Conservation (phyloP, 2,329 filamentous ascomycete genomes). For the Diaporthe caulivora region DNA sequence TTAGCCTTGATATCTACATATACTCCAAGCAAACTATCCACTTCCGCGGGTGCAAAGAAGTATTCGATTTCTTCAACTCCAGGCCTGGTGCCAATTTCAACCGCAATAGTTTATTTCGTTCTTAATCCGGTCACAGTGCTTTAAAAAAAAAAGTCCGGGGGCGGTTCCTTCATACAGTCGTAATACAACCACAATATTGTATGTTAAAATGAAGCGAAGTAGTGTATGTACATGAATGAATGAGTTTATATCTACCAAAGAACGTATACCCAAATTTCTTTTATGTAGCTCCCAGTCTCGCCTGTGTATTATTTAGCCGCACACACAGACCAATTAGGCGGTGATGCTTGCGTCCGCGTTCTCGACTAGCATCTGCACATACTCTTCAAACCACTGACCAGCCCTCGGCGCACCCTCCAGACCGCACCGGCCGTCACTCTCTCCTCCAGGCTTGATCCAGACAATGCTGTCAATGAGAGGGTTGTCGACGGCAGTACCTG, state of each 20-base stretch:
- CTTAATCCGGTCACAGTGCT: no score
- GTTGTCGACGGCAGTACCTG: constrained; percentile 50
- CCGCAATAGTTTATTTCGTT: no score
- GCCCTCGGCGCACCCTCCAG: constrained; percentile 52
- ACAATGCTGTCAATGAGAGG: constrained; percentile 56
- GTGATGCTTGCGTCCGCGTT: constrained; percentile 48
- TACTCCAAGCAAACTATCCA: not conserved
- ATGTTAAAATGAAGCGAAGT: not conserved
- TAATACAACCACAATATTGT: no score
- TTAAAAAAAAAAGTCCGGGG: no score
- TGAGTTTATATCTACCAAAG: not conserved
- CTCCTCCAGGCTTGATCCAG: constrained; percentile 60
- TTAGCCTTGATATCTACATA: not conserved
- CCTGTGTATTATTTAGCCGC: not conserved
- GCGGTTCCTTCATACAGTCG: no score
- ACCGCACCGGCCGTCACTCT: constrained; percentile 57
- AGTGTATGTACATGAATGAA: not conserved
- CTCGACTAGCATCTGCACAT: constrained; percentile 54
- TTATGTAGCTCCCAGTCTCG: not conserved
- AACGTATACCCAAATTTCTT: not conserved
- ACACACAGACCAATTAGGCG: no score
- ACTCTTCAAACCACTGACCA: constrained; percentile 57
- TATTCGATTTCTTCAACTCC: not conserved
- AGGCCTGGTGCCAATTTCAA: not conserved
- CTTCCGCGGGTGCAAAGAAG: no score